phyloP scores from a whole-genome alignment of 208 protist species.

The Leishmania lainsoni region DNA sequence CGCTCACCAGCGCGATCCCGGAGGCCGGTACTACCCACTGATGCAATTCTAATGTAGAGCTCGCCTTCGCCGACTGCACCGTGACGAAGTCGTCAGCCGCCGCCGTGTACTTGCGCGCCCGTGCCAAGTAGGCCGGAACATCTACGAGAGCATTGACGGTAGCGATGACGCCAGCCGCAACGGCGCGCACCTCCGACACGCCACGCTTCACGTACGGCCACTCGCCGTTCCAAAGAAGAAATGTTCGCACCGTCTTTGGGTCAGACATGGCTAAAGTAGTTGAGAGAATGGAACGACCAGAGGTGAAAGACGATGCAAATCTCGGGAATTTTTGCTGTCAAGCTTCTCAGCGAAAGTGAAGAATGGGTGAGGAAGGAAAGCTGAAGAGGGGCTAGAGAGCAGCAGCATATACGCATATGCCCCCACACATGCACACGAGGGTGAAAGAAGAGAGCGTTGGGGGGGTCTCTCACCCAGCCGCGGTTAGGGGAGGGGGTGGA shows the following conservation, averaged over 20 bases:
- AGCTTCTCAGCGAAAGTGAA: background rate
- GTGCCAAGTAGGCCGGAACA: constrained; percentile 50
- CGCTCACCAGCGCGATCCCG: constrained; percentile 44
- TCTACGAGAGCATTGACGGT: constrained; percentile 41
- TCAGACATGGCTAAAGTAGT: constrained; percentile 3
- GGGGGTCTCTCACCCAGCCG: background rate
- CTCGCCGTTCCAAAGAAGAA: constrained; percentile 76
- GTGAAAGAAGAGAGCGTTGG: background rate
- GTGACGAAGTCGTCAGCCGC: constrained; percentile 58
- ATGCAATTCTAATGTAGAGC: constrained; percentile 35
- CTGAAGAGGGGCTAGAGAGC: constrained; percentile 4
- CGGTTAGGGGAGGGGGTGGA: background rate
- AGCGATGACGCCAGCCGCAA: constrained; percentile 13
- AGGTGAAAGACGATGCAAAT: background rate
- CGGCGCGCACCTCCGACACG: constrained; percentile 50
- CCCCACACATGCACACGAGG: background rate
- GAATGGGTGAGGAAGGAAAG: background rate
- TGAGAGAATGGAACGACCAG: background rate
- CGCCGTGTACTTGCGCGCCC: constrained; percentile 43
- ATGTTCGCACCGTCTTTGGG: constrained; percentile 11
- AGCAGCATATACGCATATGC: background rate
- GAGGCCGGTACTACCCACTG: constrained; percentile 67
- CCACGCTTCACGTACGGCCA: constrained; percentile 74
- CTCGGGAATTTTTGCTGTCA: too few species aligned
- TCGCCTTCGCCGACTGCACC: constrained; percentile 31